Percentiles rank a stretch among this genome's conserved stretches.
Conservation (phyloP, 805 yeast genomes). For the Cyberlindnera meyerae region DNA sequence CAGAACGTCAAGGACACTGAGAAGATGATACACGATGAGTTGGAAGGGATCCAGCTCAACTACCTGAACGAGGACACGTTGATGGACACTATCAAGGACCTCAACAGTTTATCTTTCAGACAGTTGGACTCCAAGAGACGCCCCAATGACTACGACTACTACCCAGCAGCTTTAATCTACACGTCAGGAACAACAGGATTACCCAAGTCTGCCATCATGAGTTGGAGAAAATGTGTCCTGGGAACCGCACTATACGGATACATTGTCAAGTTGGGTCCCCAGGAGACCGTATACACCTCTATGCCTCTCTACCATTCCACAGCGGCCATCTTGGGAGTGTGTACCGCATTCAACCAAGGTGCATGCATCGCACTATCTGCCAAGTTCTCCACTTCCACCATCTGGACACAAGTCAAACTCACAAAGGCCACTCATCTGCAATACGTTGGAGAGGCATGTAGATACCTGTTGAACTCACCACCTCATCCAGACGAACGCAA, state of each 20-base stretch:
- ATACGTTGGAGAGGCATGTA: conserved; percentile 92
- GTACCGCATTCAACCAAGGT: conserved; percentile 64
- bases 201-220: conserved; percentile 90
- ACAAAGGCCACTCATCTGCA: conserved; percentile 76
- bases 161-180: conserved; percentile 69
- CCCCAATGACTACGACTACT: conserved; percentile 49
- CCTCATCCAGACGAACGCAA: conserved; percentile 57
- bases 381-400: conserved; percentile 76
- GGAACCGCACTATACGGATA: conserved; percentile 68
- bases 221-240: conserved; percentile 80
- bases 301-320: conserved; percentile 97
- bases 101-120: conserved; percentile 44
- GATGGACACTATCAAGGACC: conserved; percentile 34
- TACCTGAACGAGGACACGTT: conserved; percentile 50
- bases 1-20: conserved; percentile 48
- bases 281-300: conserved; percentile 70
- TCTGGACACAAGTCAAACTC: conserved; percentile 84
- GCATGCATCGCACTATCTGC: conserved; percentile 74
- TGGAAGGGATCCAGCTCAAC: conserved; percentile 40
- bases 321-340: conserved; percentile 79
- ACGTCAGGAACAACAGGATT: conserved; percentile 95
- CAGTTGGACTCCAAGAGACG: conserved; percentile 56
- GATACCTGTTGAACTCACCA: conserved; percentile 69
- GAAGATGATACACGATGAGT: conserved; percentile 30
- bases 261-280: conserved; percentile 52